Evolutionary conservation across 1,139 yeast genomes (phyloP).

Genomic region (Suhomyces maxii): DNA sequence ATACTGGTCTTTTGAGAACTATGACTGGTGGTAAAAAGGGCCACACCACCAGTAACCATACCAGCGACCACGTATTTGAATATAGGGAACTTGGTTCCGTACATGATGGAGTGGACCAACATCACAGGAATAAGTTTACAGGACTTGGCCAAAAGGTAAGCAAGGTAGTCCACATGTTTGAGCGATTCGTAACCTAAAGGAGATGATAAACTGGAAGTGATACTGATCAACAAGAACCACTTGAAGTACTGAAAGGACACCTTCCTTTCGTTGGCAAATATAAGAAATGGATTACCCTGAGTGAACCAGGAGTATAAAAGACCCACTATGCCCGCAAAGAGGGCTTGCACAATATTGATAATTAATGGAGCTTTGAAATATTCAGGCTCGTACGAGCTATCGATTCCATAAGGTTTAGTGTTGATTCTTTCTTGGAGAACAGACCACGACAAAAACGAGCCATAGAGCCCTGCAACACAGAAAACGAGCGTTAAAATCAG

Average conservation of each 20-base stretch:
- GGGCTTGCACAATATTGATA: slow-evolving; percentile 71
- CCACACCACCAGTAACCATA: slow-evolving; percentile 78
- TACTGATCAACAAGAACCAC: slow-evolving; percentile 62
- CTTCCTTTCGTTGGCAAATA: slow-evolving; percentile 26
- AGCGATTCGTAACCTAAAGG: slow-evolving; percentile 79
- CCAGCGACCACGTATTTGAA: slow-evolving; percentile 78
- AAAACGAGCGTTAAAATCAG: slow-evolving; percentile 39
- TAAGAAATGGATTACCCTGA: slow-evolving; percentile 28
- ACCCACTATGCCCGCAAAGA: slow-evolving; percentile 72
- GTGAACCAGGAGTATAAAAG: slow-evolving; percentile 49
- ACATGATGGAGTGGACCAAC: slow-evolving; percentile 74
- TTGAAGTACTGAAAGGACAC: slow-evolving; percentile 25
- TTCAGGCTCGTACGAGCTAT: slow-evolving; percentile 37
- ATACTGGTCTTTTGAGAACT: slow-evolving; percentile 24
- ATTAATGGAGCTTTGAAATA: slow-evolving; percentile 75
- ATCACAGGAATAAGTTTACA: slow-evolving; percentile 93
- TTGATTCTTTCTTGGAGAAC: slow-evolving; percentile 85
- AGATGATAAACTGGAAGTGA: slow-evolving; percentile 77
- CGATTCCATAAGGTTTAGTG: slow-evolving; percentile 67
- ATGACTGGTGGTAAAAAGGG: slow-evolving; percentile 63
- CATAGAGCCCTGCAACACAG: slow-evolving; percentile 76
- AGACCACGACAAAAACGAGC: slow-evolving; percentile 88
- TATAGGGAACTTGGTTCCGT: slow-evolving; percentile 68
- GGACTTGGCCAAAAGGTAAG: slow-evolving; percentile 83
- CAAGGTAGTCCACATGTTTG: slow-evolving; percentile 81